Evolutionary conservation across 2,329 filamentous ascomycete species (phyloP).

Genomic region (Magnaporthiopsis rhizophila): DNA sequence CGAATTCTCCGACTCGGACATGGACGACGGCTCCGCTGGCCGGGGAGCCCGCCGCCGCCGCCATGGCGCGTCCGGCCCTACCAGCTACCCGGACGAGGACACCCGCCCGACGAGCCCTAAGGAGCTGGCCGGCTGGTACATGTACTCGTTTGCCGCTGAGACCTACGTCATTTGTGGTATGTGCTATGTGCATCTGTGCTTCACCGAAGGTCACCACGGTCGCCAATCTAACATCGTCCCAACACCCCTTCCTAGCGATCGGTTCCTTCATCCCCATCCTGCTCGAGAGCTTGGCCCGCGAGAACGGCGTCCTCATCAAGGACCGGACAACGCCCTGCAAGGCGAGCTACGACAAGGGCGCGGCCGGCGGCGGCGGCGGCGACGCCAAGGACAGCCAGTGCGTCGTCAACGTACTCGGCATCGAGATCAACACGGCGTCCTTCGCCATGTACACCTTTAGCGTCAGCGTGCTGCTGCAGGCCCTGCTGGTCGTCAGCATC

Average conservation of each 20-base stretch:
- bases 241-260: conserved; percentile 10
- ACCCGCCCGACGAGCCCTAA: conserved; percentile 77
- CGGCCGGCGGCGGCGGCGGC: conserved; percentile 19
- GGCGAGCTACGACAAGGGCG: conserved; percentile 45
- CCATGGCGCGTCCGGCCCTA: conserved; percentile 12
- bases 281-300: conserved; percentile 84
- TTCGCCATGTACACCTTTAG: conserved; percentile 98
- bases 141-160: conserved; percentile 92
- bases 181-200: conserved; percentile 20
- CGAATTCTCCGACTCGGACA: conserved; percentile 45
- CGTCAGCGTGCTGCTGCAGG: conserved; percentile 80
- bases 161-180: conserved; percentile 91
- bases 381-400: conserved; percentile 56
- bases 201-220: not conserved
- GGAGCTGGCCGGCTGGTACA: conserved; percentile 91
- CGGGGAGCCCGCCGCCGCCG: not conserved
- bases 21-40: conserved; percentile 21
- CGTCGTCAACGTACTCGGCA: conserved; percentile 70
- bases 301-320: conserved; percentile 78
- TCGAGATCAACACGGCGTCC: conserved; percentile 89
- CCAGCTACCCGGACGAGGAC: conserved; percentile 73
- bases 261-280: conserved; percentile 94
- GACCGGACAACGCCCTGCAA: conserved; percentile 71
- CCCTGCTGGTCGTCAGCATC: conserved; percentile 88
- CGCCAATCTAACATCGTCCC: not conserved